Evolutionary conservation across 345 rosid species (phyloP), one percentile per base, ranked within the genome.

Genomic region (Viola odorata): DNA sequence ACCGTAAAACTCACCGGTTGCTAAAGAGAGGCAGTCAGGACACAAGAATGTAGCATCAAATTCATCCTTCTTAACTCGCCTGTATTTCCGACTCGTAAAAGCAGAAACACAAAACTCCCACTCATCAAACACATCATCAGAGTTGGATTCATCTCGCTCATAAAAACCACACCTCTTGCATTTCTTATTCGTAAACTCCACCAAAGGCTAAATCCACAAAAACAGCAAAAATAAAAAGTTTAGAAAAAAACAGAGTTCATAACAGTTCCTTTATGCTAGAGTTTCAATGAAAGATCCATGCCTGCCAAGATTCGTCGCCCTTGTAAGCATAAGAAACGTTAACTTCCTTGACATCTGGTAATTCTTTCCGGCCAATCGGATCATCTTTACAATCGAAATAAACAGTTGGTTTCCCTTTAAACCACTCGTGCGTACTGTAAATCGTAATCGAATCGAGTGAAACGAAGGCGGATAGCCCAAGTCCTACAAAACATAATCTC

Each of bases 111-210:
- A 95, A 51, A 95, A 59, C 75, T 91, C 97, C 97, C 97, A 95
- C 63, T 86, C 97, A 37, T 82, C 88, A 79, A 62, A 88, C 5
- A 76, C 77, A 66, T 95, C 88, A 62, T 90, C 96, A 11, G 85
- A 37, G 17, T 42, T 70, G 36, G 86, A 3, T 3, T 14, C 53
- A 65, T 91, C 95, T 67, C 77, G 13, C 80, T 91, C 96, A 50
- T 86, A 95, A 66, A 95, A 73, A 23, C 97, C 99, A 75, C 99
- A 95, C 61, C 95, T 77, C 82, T 91, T 95, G 88, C 99, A 95
- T 70, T 88, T 91, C 47, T 67, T 77, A 57, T 81, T 78, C 6
- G 73, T 39, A 15, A 91, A 70, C 63, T 75, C 70, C 0, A 88
- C 86, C 42, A 95, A 57, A 37, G 97, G 97, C 97, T 95, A 80